Base-by-base conservation (phyloP, 2,329 filamentous ascomycete genomes). In the Fusarium tricinctum region DNA sequence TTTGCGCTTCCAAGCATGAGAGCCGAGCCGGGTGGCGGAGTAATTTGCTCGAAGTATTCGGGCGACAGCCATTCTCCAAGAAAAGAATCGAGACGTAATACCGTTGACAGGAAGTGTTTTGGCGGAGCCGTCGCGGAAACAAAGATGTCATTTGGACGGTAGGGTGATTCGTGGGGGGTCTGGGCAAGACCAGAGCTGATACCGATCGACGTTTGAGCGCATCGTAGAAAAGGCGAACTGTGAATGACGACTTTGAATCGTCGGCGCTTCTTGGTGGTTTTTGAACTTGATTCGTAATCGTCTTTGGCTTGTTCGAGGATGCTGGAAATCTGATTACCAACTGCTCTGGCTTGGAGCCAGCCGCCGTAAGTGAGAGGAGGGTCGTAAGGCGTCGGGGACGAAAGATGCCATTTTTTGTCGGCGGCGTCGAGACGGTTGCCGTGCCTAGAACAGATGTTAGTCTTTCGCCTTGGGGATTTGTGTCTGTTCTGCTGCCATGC, bases 51-150 rank as follows among this genome's bases (percentile, higher is more conserved):
- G 74, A 95, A 99, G 78, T 99, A 99, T 75, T 94, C 91, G 2
- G 94, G 93, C 3, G 92, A 92, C 30, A 98, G 85, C 96, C 96
- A 99, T 83, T 99, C 96, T 48, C 96, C 95, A 0, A 99, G 85
- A 75, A 97, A 97, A 0, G 94, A 91, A 79, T 99, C 96, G 8
- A 99, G 86, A 1, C 96, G 91, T 47, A 99, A 81, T 12, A 89
- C 84, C 5, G 87, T 82, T 67, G 88, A 91, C 58, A 84, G 83
- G 61, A 87, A 76, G 53, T 76, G 76, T 44, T 71, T 70, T 6
- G 74, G 70, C 8, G 77, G 70, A 14, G 73, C 68, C 20, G 75
- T 74, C 5, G 76, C 75, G 32, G 78, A 75, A 33, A 79, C 73
- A 43, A 80, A 76, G 39, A 78, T 74, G 66, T 80, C 78, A 58